These are phyloP conservation scores for Neodidymelliopsis sp. DNA, from an alignment of 2,329 filamentous ascomycete species.

Conservation along the genomic window DNA sequence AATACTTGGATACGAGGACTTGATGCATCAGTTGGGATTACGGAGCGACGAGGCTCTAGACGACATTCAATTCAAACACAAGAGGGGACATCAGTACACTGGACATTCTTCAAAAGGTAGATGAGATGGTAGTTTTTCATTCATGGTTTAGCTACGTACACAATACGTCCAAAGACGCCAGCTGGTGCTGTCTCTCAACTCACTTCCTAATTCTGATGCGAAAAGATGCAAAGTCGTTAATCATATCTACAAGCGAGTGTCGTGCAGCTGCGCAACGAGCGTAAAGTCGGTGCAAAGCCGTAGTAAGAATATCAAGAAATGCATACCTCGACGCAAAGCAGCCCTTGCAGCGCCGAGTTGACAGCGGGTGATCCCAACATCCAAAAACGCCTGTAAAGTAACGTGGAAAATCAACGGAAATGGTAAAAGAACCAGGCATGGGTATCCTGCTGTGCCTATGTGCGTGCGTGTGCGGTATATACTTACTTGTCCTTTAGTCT, in stretches of 20 bases:
- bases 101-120: too few species aligned
- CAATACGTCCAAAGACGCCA: too few species aligned
- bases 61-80: too few species aligned
- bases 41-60: too few species aligned
- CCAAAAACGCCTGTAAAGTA: constrained; percentile 15
- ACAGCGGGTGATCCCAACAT: constrained; percentile 3
- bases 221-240: constrained; percentile 10
- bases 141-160: too few species aligned
- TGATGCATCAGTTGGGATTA: too few species aligned
- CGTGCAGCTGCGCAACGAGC: background rate
- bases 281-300: background rate
- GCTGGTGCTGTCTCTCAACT: too few species aligned
- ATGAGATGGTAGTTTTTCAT: too few species aligned
- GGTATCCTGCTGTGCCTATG: constrained; percentile 16
- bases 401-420: too few species aligned
- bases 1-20: too few species aligned
- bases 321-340: constrained; percentile 12
- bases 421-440: background rate
- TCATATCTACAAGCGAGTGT: constrained; percentile 20
- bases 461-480: constrained; percentile 13
- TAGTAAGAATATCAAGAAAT: background rate
- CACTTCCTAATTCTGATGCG: too few species aligned
- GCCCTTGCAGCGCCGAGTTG: constrained; percentile 10
- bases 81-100: too few species aligned
- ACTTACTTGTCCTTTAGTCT: background rate